Conservation (phyloP, 75 land plant species). For the Selaginella tamariscina region DNA sequence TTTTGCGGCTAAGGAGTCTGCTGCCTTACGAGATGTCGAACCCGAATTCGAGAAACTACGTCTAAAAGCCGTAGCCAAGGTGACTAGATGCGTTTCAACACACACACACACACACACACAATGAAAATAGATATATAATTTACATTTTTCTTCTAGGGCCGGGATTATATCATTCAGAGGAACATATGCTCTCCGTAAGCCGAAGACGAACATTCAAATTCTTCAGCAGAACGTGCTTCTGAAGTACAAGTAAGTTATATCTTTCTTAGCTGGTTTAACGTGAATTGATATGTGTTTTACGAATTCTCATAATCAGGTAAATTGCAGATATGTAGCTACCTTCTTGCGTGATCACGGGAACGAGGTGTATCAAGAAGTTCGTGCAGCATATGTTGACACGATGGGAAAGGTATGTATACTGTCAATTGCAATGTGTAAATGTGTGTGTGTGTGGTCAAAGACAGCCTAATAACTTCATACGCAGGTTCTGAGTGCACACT, state of each 20-base stretch:
- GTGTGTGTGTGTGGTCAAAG: too few species aligned
- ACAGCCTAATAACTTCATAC: too few species aligned
- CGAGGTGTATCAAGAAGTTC: constrained; percentile 82
- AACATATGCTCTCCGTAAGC: constrained; percentile 90
- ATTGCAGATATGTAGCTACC: constrained; percentile 56
- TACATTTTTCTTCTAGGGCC: constrained; percentile 38
- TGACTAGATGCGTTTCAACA: too few species aligned
- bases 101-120: too few species aligned
- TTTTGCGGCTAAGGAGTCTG: constrained; percentile 59
- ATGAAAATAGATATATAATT: too few species aligned
- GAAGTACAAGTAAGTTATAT: constrained; percentile 41
- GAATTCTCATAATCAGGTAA: neutral
- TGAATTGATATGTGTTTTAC: constrained; percentile 1
- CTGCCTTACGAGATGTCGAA: constrained; percentile 85
- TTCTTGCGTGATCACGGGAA: constrained; percentile 92
- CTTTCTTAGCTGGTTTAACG: neutral
- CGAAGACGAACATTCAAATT: constrained; percentile 97
- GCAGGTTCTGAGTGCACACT: constrained; percentile 97
- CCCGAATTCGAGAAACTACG: constrained; percentile 90
- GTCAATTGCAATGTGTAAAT: neutral
- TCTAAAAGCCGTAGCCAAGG: constrained; percentile 90
- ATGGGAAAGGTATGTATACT: constrained; percentile 69
- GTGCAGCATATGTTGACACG: constrained; percentile 87
- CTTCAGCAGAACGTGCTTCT: constrained; percentile 94
- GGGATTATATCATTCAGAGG: constrained; percentile 88